Evolutionary conservation across 2,329 filamentous ascomycete genomes (phyloP).

Genomic region (Herpotrichia juniperi): DNA sequence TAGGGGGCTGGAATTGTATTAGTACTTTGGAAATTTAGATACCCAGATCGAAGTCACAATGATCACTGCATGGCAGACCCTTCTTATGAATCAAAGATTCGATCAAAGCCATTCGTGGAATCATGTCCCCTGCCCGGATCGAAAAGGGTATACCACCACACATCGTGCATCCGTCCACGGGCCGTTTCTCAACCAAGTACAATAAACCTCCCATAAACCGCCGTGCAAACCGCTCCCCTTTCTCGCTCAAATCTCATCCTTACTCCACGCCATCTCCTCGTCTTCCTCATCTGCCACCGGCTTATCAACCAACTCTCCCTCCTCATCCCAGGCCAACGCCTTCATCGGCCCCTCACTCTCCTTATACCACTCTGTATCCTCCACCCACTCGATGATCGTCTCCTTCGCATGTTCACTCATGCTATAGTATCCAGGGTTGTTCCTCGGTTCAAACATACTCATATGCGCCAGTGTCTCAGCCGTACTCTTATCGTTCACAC

Average conservation of each 20-base stretch:
- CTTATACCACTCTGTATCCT: slow-evolving; percentile 72
- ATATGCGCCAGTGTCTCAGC: slow-evolving; percentile 86
- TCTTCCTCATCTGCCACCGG: slow-evolving; percentile 21
- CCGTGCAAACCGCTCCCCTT: too few species aligned
- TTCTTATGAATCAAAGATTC: too few species aligned
- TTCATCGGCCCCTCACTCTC: slow-evolving; percentile 39
- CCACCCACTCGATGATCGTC: slow-evolving; percentile 69
- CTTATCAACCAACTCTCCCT: slow-evolving; percentile 38
- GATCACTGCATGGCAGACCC: too few species aligned
- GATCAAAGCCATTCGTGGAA: too few species aligned
- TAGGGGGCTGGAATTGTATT: too few species aligned
- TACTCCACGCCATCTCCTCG: slow-evolving; percentile 12
- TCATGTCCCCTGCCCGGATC: too few species aligned
- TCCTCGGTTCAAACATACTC: slow-evolving; percentile 74
- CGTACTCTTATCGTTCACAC: slow-evolving; percentile 75
- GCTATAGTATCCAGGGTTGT: slow-evolving; percentile 74
- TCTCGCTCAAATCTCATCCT: slow-evolving; percentile 4
- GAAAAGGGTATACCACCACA: too few species aligned
- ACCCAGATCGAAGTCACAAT: too few species aligned
- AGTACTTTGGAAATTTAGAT: too few species aligned
- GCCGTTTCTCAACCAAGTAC: too few species aligned
- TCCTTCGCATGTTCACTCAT: slow-evolving; percentile 70
- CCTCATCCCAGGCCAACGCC: slow-evolving; percentile 32
- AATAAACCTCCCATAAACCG: too few species aligned
- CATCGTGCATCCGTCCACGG: too few species aligned